phyloP scores from a whole-genome alignment of 108 stramenopile genomes.

The Chaetoceros tenuissimus region DNA sequence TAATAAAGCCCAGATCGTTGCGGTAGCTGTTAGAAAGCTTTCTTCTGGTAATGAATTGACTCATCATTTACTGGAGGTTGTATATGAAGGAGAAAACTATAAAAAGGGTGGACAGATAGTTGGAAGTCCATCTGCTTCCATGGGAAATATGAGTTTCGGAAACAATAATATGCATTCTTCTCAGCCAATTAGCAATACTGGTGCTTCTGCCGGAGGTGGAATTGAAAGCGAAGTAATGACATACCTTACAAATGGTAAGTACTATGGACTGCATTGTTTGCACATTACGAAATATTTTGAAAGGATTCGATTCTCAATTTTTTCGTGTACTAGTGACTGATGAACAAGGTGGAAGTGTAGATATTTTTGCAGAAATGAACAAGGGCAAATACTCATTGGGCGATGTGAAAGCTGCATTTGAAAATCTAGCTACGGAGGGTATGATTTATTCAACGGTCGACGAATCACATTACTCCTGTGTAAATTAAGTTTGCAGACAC shows the following conservation, averaged over 20 bases:
- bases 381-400: conserved; percentile 22
- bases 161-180: neutral
- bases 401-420: conserved; percentile 42
- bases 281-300: no score
- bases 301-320: no score
- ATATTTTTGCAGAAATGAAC: conserved; percentile 12
- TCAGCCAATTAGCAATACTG: neutral
- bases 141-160: conserved; percentile 24
- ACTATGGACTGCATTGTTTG: no score
- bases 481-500: no score
- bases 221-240: neutral
- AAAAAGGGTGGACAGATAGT: conserved; percentile 27
- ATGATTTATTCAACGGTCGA: conserved; percentile 73
- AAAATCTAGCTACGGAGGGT: conserved; percentile 57
- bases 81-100: conserved; percentile 49
- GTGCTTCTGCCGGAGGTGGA: neutral
- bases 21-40: conserved; percentile 51
- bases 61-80: conserved; percentile 76
- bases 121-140: conserved; percentile 10
- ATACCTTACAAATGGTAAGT: neutral
- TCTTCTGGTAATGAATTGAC: conserved; percentile 66
- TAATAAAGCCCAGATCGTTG: conserved; percentile 44
- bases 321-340: conserved; percentile 14
- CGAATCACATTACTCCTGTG: no score
- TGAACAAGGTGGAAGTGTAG: conserved; percentile 26